phyloP scores from a whole-genome alignment of 768 basidiomycete species.

The Pleurotus cornucopiae region DNA sequence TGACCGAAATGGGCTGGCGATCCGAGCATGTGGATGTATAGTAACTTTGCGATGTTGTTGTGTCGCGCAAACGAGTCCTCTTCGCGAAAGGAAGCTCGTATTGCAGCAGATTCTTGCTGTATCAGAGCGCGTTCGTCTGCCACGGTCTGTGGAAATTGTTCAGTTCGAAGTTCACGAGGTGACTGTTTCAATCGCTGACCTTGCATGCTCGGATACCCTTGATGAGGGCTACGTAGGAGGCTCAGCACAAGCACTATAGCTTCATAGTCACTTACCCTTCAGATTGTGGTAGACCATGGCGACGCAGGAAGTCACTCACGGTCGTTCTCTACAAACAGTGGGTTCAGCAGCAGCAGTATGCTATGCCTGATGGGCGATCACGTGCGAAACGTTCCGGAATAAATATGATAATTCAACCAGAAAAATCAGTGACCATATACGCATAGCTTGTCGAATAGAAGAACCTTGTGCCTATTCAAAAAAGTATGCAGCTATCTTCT shows the following conservation, averaged over 20 bases:
- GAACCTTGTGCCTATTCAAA: no score
- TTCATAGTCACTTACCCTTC: constrained; percentile 51
- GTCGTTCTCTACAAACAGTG: no score
- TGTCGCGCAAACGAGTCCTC: constrained; percentile 94
- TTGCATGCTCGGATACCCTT: constrained; percentile 98
- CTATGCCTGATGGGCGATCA: no score
- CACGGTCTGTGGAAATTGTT: constrained; percentile 62
- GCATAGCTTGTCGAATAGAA: no score
- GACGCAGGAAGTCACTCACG: not conserved
- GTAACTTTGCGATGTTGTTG: constrained; percentile 95
- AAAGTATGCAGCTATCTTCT: no score
- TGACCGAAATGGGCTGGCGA: constrained; percentile 99
- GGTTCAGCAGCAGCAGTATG: no score
- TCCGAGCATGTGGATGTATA: constrained; percentile 99
- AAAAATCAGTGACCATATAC: no score
- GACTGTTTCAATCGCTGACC: constrained; percentile 36
- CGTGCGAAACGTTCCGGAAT: no score
- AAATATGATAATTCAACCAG: no score
- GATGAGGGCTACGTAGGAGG: constrained; percentile 68
- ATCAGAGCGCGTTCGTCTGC: constrained; percentile 97
- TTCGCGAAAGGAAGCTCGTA: constrained; percentile 94
- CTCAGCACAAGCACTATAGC: constrained; percentile 18
- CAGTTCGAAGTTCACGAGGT: constrained; percentile 14
- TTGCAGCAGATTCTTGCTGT: constrained; percentile 95
- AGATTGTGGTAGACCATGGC: constrained; percentile 82